phyloP scores from a whole-genome alignment of 768 basidiomycete genomes.

The Podaxis sp. region DNA sequence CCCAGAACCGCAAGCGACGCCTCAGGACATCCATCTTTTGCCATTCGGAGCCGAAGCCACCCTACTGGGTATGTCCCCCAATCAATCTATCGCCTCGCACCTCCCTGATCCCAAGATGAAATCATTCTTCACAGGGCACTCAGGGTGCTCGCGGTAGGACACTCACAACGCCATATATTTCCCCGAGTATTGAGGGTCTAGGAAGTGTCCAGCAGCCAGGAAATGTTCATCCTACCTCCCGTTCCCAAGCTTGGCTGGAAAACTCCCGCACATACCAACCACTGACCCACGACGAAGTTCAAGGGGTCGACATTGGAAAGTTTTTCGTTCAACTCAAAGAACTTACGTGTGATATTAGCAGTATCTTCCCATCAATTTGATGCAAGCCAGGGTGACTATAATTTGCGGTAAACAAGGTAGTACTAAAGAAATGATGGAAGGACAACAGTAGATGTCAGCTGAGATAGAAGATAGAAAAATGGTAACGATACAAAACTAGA shows the following conservation, averaged over 20 bases:
- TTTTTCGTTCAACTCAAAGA: not conserved
- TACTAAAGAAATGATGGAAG: not conserved
- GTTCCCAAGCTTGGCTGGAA: not conserved
- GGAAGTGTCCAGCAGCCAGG: not conserved
- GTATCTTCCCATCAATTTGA: not conserved
- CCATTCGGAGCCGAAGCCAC: not conserved
- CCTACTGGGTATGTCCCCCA: not conserved
- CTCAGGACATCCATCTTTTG: not conserved
- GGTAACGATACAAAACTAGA: constrained; percentile 19
- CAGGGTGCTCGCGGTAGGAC: not conserved
- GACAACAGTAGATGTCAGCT: constrained; percentile 9
- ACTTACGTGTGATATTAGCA: not conserved
- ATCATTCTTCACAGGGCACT: not conserved
- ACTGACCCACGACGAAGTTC: not conserved
- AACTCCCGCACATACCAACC: not conserved
- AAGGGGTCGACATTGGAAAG: not conserved
- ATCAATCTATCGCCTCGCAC: not conserved
- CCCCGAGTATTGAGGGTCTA: not conserved
- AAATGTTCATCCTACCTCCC: not conserved
- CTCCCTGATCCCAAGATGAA: not conserved
- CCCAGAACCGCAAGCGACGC: not conserved
- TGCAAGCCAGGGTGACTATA: not conserved
- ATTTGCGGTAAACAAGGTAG: not conserved
- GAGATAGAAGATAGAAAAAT: constrained; percentile 7
- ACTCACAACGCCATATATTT: not conserved